phyloP scores from a whole-genome alignment of 108 stramenopile genomes.

The Stephanodiscus triporus region DNA sequence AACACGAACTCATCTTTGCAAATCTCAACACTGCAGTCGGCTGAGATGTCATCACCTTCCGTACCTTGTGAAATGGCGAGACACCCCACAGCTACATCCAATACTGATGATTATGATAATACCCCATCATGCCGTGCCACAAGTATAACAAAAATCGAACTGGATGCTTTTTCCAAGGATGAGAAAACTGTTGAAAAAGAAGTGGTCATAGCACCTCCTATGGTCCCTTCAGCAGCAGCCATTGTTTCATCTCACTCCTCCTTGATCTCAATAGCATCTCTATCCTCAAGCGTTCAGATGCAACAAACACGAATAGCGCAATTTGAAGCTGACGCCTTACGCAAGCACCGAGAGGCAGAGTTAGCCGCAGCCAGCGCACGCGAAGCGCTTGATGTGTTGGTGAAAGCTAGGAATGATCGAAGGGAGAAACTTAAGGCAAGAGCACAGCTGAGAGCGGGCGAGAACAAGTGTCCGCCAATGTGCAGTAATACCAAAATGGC shows the following conservation, averaged over 20 bases:
- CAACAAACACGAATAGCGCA: conserved; percentile 16
- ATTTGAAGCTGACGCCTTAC: conserved; percentile 34
- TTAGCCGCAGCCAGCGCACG: conserved; percentile 28
- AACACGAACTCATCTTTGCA: background rate
- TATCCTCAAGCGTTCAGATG: conserved; percentile 4
- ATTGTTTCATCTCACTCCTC: conserved; percentile 4
- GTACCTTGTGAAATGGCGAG: no score
- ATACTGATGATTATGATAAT: no score
- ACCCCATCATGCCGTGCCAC: no score
- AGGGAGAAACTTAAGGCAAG: conserved; percentile 1
- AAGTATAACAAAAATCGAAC: no score
- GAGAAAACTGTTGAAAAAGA: no score
- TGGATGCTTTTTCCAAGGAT: no score
- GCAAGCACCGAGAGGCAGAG: conserved; percentile 37
- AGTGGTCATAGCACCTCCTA: no score
- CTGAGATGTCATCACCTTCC: background rate
- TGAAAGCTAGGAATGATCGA: conserved; percentile 14
- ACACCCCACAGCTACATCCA: no score
- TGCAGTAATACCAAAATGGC: background rate
- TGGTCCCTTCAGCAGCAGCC: background rate
- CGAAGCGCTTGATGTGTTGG: conserved; percentile 28
- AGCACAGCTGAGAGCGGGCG: background rate
- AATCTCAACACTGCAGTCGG: background rate
- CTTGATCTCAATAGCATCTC: conserved; percentile 9
- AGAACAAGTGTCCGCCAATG: background rate